Evolutionary conservation across 2,329 filamentous ascomycete species (phyloP).

Genomic region (Helminthosporium solani): DNA sequence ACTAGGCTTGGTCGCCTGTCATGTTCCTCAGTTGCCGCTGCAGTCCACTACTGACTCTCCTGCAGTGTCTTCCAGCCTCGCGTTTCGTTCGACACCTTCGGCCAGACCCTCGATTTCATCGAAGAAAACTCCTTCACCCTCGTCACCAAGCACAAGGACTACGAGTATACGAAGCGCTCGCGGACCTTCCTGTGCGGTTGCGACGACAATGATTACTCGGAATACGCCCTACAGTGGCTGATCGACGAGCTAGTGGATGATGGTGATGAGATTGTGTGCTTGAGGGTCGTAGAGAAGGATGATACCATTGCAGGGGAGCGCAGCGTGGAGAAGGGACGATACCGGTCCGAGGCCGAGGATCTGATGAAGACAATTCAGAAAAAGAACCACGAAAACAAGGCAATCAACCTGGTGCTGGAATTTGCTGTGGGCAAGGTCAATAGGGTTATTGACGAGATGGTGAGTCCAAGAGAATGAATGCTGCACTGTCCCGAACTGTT

Average conservation of each 20-base stretch:
- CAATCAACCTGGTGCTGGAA: constrained; percentile 82
- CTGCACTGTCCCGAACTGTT: not conserved
- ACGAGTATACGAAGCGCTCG: constrained; percentile 75
- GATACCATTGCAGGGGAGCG: constrained; percentile 65
- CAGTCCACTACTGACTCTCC: constrained; percentile 15
- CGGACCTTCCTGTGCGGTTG: constrained; percentile 89
- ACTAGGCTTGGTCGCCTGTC: constrained; percentile 19
- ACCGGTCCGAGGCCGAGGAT: constrained; percentile 72
- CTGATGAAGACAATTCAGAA: constrained; percentile 74
- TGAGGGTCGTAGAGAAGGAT: constrained; percentile 84
- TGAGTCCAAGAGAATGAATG: constrained; percentile 51
- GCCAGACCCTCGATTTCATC: constrained; percentile 64
- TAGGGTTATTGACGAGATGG: constrained; percentile 86
- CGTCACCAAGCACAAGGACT: constrained; percentile 83
- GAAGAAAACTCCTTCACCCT: constrained; percentile 68
- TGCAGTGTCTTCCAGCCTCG: constrained; percentile 63
- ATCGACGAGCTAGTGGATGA: constrained; percentile 90
- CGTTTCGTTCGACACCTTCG: constrained; percentile 75
- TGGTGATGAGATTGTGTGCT: constrained; percentile 88
- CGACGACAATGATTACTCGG: constrained; percentile 87
- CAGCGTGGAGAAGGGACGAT: constrained; percentile 65
- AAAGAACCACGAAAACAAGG: constrained; percentile 79
- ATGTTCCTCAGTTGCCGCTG: constrained; percentile 20
- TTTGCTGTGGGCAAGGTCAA: constrained; percentile 88
- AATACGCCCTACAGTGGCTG: constrained; percentile 89